A percentile compares a stretch with the other conserved stretches of the same genome.
phyloP scores from a whole-genome alignment of 2,329 filamentous ascomycete genomes.

The Trichoderma arundinaceum region DNA sequence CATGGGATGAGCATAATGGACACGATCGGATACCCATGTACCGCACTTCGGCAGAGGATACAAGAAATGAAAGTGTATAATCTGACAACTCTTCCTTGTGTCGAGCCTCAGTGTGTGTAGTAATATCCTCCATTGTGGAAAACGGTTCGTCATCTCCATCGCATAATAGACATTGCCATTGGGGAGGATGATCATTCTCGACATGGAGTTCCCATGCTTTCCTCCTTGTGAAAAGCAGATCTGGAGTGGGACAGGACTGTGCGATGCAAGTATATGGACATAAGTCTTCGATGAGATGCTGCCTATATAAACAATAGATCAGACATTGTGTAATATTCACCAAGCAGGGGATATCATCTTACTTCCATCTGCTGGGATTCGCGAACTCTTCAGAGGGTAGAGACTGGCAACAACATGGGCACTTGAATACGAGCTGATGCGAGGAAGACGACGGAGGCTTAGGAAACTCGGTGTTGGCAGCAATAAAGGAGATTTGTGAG shows the following conservation, averaged over 20 bases:
- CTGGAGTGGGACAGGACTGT: constrained; percentile 24
- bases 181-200: constrained; percentile 22
- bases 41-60: constrained; percentile 2
- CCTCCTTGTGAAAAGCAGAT: constrained; percentile 24
- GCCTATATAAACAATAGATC: not conserved
- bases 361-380: not conserved
- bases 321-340: not conserved
- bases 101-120: not conserved
- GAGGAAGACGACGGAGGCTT: not conserved
- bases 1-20: constrained; percentile 10
- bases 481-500: not conserved
- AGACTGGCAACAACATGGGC: constrained; percentile 31
- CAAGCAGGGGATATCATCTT: not conserved
- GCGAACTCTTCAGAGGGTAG: constrained; percentile 2
- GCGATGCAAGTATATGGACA: constrained; percentile 35
- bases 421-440: constrained; percentile 4
- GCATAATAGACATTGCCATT: constrained; percentile 31
- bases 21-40: constrained; percentile 11
- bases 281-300: constrained; percentile 32
- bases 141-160: not conserved
- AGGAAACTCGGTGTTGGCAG: constrained; percentile 4
- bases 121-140: not conserved
- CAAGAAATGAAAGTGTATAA: not conserved
- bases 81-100: not conserved
- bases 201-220: constrained; percentile 18